These are phyloP conservation scores for Ceriops decandra DNA, from an alignment of 345 rosid species.

Conservation along the genomic window DNA sequence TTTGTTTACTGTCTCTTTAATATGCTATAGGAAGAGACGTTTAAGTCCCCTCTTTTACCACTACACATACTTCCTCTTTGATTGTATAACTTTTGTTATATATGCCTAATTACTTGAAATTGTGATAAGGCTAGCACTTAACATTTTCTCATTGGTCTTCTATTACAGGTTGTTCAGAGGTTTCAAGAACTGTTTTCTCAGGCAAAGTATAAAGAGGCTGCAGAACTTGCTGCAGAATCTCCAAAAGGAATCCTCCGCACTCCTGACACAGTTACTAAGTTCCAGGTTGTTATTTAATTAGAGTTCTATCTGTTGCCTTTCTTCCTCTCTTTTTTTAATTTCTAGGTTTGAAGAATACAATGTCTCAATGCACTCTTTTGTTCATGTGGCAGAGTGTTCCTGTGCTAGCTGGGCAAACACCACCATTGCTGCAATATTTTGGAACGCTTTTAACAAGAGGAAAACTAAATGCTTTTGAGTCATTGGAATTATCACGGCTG, in stretches of 20 bases:
- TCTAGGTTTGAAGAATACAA: neutral
- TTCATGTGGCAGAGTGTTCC: conserved; percentile 80
- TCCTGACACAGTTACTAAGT: conserved; percentile 94
- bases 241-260: conserved; percentile 97
- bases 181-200: conserved; percentile 97
- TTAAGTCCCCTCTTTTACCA: neutral
- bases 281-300: conserved; percentile 60
- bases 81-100: neutral
- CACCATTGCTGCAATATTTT: conserved; percentile 95
- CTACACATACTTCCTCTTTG: neutral
- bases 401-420: conserved; percentile 97
- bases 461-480: conserved; percentile 95
- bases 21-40: neutral
- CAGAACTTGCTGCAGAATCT: conserved; percentile 99
- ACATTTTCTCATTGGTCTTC: neutral
- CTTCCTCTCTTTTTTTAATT: neutral
- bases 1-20: neutral
- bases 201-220: conserved; percentile 98
- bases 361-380: neutral
- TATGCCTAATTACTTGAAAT: neutral
- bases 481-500: conserved; percentile 94
- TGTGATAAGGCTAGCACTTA: neutral
- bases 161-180: conserved; percentile 86
- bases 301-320: neutral
- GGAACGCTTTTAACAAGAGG: conserved; percentile 93